Evolutionary conservation across 345 rosid species (phyloP).

Genomic region (Atalantia buxifolia): DNA sequence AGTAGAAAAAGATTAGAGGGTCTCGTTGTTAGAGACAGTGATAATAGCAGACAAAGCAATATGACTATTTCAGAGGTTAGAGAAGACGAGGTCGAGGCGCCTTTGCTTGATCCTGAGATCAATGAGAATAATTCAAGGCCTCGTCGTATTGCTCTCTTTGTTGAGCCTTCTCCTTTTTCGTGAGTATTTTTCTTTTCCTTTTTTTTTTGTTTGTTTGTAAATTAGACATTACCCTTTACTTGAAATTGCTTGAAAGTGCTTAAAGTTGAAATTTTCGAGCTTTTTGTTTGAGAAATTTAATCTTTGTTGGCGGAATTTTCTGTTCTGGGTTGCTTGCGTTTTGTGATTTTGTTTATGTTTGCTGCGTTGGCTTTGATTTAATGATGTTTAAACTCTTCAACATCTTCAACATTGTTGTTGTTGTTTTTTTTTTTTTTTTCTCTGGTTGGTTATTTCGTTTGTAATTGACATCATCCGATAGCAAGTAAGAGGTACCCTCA

Average conservation of each 20-base stretch:
- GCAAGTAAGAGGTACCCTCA: not conserved
- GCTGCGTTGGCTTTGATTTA: slow-evolving; percentile 3
- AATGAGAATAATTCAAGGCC: slow-evolving; percentile 48
- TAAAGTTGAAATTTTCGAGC: not conserved
- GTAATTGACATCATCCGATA: not conserved
- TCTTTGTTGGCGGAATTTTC: not conserved
- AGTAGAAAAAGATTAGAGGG: slow-evolving; percentile 2
- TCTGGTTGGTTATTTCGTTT: not conserved
- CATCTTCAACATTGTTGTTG: not conserved
- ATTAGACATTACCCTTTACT: slow-evolving; percentile 1
- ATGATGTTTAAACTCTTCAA: not conserved
- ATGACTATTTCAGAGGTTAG: slow-evolving; percentile 53
- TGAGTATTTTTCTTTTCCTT: slow-evolving; percentile 32
- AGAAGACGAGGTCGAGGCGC: slow-evolving; percentile 42
- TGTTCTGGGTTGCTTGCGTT: not conserved
- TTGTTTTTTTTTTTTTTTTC: too few relatives aligned
- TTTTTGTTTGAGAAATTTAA: not conserved
- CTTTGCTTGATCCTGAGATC: slow-evolving; percentile 40
- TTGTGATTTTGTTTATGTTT: not conserved
- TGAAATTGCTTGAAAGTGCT: not conserved
- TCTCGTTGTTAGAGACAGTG: slow-evolving; percentile 24
- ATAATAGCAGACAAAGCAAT: slow-evolving; percentile 8
- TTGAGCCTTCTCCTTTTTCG: slow-evolving; percentile 99
- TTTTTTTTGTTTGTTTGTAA: not conserved
- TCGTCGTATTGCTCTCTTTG: slow-evolving; percentile 86